Conservation (phyloP, 2,329 filamentous ascomycete genomes). For the Cladophialophora yegresii region DNA sequence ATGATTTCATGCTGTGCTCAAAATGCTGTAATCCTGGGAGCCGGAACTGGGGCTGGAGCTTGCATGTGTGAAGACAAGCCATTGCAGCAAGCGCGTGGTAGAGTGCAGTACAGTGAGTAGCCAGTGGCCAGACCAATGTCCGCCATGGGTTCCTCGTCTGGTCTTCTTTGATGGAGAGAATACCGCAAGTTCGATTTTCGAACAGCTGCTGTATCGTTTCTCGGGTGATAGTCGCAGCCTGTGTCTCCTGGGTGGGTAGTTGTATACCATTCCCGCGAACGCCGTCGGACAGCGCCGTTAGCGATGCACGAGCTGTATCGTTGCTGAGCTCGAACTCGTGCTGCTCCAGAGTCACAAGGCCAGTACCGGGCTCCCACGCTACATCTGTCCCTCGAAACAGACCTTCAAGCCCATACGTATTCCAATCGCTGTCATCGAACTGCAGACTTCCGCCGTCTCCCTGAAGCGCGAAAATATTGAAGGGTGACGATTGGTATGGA, state of each 20-base stretch:
- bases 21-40: conserved; percentile 18
- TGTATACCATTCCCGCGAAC: neutral
- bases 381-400: neutral
- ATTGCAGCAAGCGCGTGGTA: conserved; percentile 28
- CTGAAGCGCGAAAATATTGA: neutral
- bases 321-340: neutral
- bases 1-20: conserved; percentile 4
- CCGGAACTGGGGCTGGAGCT: conserved; percentile 18
- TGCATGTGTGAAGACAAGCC: conserved; percentile 19
- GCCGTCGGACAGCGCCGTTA: neutral
- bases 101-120: conserved; percentile 15
- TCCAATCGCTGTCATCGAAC: conserved; percentile 2
- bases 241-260: neutral
- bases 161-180: conserved; percentile 28
- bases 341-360: neutral
- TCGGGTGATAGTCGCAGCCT: conserved; percentile 2
- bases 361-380: neutral
- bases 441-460: neutral
- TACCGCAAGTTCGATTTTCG: conserved; percentile 17
- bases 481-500: neutral
- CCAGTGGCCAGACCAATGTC: conserved; percentile 24
- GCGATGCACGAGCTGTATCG: neutral
- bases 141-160: conserved; percentile 24
- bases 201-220: conserved; percentile 21
- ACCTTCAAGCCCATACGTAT: neutral